Conservation (phyloP, 331 rosid genomes). For the Acacia concinna region DNA sequence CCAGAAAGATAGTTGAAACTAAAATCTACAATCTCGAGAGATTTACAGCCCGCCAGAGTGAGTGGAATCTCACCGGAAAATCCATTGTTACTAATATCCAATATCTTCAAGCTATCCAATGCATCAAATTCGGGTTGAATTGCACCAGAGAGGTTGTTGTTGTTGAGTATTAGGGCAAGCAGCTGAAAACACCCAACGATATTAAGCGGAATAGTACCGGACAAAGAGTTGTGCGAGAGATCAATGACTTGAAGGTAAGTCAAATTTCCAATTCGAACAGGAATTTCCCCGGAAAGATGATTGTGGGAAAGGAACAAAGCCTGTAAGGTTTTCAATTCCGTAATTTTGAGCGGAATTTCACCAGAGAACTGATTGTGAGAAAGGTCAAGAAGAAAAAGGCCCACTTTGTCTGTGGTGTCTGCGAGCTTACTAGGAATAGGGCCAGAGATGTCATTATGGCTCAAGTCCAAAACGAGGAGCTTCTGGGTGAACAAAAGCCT, state of each 20-base stretch:
- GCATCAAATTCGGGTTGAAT: conserved; percentile 99
- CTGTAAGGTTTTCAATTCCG: conserved; percentile 93
- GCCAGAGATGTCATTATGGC: conserved; percentile 81
- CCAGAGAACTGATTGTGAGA: conserved; percentile 90
- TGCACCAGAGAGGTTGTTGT: conserved; percentile 91
- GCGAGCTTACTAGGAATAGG: conserved; percentile 83
- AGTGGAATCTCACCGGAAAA: conserved; percentile 92
- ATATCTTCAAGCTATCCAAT: conserved; percentile 85
- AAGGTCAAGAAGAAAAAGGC: conserved; percentile 91
- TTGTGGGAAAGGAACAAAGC: conserved; percentile 95
- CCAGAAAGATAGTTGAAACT: conserved; percentile 93
- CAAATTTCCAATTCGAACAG: conserved; percentile 86
- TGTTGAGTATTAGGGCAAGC: conserved; percentile 79
- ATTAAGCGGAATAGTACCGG: conserved; percentile 91
- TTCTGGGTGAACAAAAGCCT: conserved; percentile 81
- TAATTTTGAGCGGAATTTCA: conserved; percentile 83
- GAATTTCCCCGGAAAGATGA: conserved; percentile 90
- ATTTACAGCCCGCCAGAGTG: conserved; percentile 96
- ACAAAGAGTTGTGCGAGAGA: conserved; percentile 82
- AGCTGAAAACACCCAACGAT: conserved; percentile 98
- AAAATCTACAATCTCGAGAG: conserved; percentile 90
- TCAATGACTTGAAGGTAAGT: conserved; percentile 97
- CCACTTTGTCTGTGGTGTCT: conserved; percentile 79
- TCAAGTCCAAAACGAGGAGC: conserved; percentile 92
- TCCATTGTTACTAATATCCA: conserved; percentile 89